Evolutionary conservation across 139 green algal genomes (phyloP).

Genomic region (Ulvella scutata): DNA sequence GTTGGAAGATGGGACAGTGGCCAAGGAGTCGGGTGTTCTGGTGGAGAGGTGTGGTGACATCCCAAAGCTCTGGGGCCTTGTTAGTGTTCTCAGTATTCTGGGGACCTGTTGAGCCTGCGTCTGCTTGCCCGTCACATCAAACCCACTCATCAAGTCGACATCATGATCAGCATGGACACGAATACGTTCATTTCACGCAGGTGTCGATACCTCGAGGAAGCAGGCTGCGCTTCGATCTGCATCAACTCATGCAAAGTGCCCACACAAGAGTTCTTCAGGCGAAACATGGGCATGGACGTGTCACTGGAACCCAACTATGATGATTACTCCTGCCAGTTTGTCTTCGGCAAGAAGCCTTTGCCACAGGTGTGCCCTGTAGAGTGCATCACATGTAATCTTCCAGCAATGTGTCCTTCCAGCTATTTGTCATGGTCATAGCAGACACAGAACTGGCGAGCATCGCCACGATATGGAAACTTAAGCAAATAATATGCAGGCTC

Average conservation of each 20-base stretch:
- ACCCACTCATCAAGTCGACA: too few species aligned
- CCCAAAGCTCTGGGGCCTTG: too few species aligned
- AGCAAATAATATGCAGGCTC: too few species aligned
- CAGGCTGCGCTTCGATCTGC: constrained; percentile 65
- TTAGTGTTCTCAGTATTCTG: too few species aligned
- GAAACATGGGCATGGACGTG: constrained; percentile 74
- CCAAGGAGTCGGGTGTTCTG: constrained; percentile 40
- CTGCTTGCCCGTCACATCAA: too few species aligned
- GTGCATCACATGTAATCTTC: too few species aligned
- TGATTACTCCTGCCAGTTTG: constrained; percentile 62
- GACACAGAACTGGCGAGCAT: too few species aligned
- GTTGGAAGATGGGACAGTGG: constrained; percentile 33
- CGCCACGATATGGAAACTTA: too few species aligned
- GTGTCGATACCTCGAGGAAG: constrained; percentile 77
- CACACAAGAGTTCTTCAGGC: constrained; percentile 71
- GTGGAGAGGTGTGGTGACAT: constrained; percentile 40
- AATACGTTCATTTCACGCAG: not conserved
- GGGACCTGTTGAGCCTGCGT: too few species aligned
- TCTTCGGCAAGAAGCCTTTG: constrained; percentile 46
- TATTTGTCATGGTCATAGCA: too few species aligned
- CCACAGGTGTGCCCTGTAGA: constrained; percentile 12
- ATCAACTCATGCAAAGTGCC: constrained; percentile 83
- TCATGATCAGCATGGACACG: too few species aligned
- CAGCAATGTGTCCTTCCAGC: too few species aligned
- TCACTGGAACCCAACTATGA: constrained; percentile 84